Conservation (phyloP, 139 green algal genomes). For the Chlorokybus atmophyticus region DNA sequence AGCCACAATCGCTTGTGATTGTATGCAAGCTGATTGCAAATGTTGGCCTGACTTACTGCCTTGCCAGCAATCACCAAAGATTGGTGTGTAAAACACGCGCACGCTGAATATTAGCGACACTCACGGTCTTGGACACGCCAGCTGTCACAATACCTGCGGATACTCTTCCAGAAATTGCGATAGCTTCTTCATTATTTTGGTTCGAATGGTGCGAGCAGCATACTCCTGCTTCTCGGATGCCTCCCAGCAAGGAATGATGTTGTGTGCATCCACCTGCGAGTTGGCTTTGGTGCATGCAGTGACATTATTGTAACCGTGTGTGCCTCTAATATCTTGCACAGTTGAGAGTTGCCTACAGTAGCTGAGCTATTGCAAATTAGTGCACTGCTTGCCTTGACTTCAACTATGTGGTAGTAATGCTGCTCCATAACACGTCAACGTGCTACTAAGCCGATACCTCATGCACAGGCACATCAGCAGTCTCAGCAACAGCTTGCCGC, state of each 20-base stretch:
- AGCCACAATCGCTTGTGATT: no score
- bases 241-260: slow-evolving; percentile 83
- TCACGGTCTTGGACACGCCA: no score
- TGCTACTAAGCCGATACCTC: background rate
- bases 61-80: no score
- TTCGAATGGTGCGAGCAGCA: slow-evolving; percentile 74
- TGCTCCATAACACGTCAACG: background rate
- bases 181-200: slow-evolving; percentile 72
- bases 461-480: slow-evolving; percentile 2
- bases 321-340: no score
- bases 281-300: no score
- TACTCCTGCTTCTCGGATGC: slow-evolving; percentile 75
- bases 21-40: no score
- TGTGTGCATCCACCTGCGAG: slow-evolving; percentile 88
- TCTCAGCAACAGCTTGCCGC: slow-evolving; percentile 39
- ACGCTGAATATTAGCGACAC: no score
- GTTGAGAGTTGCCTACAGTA: no score
- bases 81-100: no score
- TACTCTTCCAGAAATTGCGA: slow-evolving; percentile 58
- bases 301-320: no score
- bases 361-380: slow-evolving; percentile 3
- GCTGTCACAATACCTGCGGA: slow-evolving; percentile 7
- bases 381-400: background rate
- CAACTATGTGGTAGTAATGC: background rate
- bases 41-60: no score